Base-by-base conservation (phyloP, 2,329 filamentous ascomycete species). In the Pleomassaria siparia region DNA sequence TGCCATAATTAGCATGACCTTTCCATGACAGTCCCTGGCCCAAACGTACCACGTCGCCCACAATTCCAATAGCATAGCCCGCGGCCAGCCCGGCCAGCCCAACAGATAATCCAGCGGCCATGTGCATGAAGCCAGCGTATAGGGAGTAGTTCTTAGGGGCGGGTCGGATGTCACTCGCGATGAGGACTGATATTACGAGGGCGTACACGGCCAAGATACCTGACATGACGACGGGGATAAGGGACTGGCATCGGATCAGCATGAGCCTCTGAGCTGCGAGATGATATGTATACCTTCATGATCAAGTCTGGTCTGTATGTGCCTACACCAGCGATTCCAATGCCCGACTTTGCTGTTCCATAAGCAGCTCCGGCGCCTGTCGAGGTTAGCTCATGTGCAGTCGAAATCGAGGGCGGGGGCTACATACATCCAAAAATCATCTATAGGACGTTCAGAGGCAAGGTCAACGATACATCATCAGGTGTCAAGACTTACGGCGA, bases 121-220 rank as follows among this genome's bases (percentile, higher is more conserved):
- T 71, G 64, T 79, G 76, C 54, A 79, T 78, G 72, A 79, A 79
- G 61, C 74, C 73, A 55, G 74, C 68, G 69, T 75, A 79, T 32
- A 79, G 73, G 32, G 76, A 70, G 26, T 66, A 70, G 33, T 74
- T 56, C 55, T 79, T 76, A 13, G 81, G 79, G 47, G 86, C 87
- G 22, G 91, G 88, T 41, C 80, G 81, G 71, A 97, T 84, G 71
- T 96, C 90, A 73, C 90, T 87, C 46, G 91, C 89, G 71, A 99
- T 99, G 60, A 99, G 83, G 66, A 99, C 94, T 15, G 92, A 88
- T 60, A 99, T 91, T 65, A 99, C 94, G 61, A 99, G 88, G 43
- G 91, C 89, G 76, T 99, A 99, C 59, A 99, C 94, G 49, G 94
- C 94, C 66, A 99, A 90, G 70, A 99, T 99, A 83, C 94, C 94